Conservation (phyloP, 2,329 filamentous ascomycete species). For the Sphaceloma murrayae region DNA sequence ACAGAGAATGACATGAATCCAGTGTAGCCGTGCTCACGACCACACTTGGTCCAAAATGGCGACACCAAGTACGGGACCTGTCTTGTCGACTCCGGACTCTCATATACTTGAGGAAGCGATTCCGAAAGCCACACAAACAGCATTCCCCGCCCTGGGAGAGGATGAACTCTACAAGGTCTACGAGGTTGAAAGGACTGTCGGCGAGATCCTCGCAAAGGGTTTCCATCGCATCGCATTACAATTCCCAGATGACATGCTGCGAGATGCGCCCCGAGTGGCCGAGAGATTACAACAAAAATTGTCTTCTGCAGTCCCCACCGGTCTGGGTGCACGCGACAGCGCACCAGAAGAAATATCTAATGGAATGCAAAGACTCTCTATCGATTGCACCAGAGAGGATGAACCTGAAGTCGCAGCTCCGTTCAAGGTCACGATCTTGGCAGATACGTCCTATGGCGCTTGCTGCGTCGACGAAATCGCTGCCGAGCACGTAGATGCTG, state of each 20-base stretch:
- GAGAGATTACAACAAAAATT: constrained; percentile 53
- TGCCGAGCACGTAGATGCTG: constrained; percentile 82
- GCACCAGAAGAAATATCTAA: too few relatives aligned
- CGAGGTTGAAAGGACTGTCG: constrained; percentile 71
- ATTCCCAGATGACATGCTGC: constrained; percentile 87
- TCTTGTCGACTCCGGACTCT: constrained; percentile 54
- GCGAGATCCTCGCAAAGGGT: constrained; percentile 60
- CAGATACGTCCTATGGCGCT: constrained; percentile 91
- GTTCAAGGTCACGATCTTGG: constrained; percentile 65
- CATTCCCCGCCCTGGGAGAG: constrained; percentile 41
- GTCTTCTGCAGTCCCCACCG: too few relatives aligned
- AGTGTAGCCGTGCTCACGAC: too few relatives aligned
- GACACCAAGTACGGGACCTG: constrained; percentile 39
- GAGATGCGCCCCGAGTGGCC: constrained; percentile 73
- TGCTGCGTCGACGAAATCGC: constrained; percentile 97
- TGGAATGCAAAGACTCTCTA: too few relatives aligned
- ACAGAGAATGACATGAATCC: too few relatives aligned
- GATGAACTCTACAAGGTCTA: constrained; percentile 69
- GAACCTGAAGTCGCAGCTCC: too few relatives aligned
- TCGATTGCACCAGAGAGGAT: too few relatives aligned
- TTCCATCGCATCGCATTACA: constrained; percentile 81
- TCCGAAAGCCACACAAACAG: constrained; percentile 32
- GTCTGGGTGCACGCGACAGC: too few relatives aligned
- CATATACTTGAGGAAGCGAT: constrained; percentile 50
- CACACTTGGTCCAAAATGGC: neutral